A percentile compares a stretch with the other conserved stretches of the same genome.
Conservation (phyloP, 371 early-diverging fungal species). For the Basidiobolus heterosporus region DNA sequence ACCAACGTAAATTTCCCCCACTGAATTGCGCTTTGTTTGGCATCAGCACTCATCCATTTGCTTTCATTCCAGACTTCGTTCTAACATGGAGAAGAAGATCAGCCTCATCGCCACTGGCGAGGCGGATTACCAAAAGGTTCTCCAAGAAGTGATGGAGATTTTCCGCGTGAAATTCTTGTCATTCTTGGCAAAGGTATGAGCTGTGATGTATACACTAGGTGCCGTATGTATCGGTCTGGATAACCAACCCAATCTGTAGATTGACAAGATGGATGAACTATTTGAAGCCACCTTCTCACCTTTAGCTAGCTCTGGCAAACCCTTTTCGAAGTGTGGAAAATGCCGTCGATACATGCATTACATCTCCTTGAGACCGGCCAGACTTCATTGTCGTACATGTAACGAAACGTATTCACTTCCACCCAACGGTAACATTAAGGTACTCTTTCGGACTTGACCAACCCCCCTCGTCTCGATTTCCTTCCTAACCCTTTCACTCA, state of each 20-base stretch:
- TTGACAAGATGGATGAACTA: constrained; percentile 28
- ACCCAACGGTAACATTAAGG: constrained; percentile 28
- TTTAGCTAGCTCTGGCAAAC: constrained; percentile 23
- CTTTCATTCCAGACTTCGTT: constrained; percentile 13
- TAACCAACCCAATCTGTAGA: constrained; percentile 7
- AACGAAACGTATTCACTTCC: constrained; percentile 34
- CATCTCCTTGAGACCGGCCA: constrained; percentile 14
- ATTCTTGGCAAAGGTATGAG: constrained; percentile 20
- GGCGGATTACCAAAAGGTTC: constrained; percentile 18
- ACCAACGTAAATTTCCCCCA: constrained; percentile 13
- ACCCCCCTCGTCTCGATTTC: background rate
- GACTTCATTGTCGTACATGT: constrained; percentile 29
- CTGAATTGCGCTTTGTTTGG: no score
- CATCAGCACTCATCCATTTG: no score
- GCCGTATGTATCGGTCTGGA: background rate
- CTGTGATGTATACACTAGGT: background rate
- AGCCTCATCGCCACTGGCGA: constrained; percentile 25
- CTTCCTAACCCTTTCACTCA: background rate
- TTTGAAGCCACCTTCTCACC: constrained; percentile 35
- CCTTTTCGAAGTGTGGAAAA: constrained; percentile 32
- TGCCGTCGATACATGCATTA: constrained; percentile 20
- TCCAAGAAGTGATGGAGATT: constrained; percentile 21
- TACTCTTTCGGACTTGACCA: background rate
- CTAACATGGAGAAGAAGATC: constrained; percentile 29
- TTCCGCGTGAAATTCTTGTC: constrained; percentile 26